A percentile compares a stretch with the other conserved stretches of the same genome.
Evolutionary conservation across 1,139 yeast genomes (phyloP).

Genomic region (Geotrichum klebahnii): DNA sequence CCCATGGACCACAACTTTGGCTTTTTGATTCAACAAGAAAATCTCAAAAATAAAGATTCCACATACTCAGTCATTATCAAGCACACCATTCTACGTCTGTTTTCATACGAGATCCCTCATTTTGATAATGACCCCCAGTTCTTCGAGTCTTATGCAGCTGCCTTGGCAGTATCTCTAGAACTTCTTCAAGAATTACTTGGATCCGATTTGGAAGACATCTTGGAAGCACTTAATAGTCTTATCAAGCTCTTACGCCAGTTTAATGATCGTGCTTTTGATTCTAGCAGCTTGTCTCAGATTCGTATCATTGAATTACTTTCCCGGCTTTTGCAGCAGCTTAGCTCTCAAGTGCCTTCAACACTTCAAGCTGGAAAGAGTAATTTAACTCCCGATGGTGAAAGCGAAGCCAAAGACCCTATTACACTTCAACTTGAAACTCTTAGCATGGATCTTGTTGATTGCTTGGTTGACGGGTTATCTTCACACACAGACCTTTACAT

Average conservation of each 20-base stretch:
- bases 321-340: conserved; percentile 17
- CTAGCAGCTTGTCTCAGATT: conserved; percentile 21
- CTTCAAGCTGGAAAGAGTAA: conserved; percentile 9
- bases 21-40: conserved; percentile 14
- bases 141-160: conserved; percentile 16
- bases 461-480: conserved; percentile 42
- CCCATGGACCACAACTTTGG: conserved; percentile 42
- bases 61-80: conserved; percentile 59
- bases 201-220: conserved; percentile 17
- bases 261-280: conserved; percentile 16
- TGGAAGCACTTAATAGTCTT: conserved; percentile 20
- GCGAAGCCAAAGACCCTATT: conserved; percentile 13
- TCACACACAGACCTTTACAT: conserved; percentile 39
- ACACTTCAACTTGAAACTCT: conserved; percentile 17
- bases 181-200: conserved; percentile 15
- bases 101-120: conserved; percentile 32
- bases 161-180: conserved; percentile 17
- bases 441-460: conserved; percentile 28
- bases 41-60: conserved; percentile 46
- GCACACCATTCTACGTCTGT: conserved; percentile 47
- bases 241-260: conserved; percentile 22
- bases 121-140: conserved; percentile 13
- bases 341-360: conserved; percentile 9
- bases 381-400: conserved; percentile 7
- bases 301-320: conserved; percentile 23